Evolutionary conservation across 352 stramenopile species (phyloP), one percentile per base, ranked within the genome.

Genomic region (Plasmopara halstedii): DNA sequence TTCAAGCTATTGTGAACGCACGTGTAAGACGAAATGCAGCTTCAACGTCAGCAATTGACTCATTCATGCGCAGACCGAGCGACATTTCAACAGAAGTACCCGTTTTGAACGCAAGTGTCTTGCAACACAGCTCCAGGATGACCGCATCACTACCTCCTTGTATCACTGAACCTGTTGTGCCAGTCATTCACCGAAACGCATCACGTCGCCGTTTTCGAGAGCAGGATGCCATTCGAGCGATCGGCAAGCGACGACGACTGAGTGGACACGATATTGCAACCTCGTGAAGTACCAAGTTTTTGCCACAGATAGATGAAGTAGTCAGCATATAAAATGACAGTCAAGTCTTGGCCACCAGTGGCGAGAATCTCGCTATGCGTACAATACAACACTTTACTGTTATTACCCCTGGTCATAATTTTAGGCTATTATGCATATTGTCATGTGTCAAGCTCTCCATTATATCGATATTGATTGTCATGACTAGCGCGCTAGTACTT

Each of bases 1-100:
- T 94, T 31, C 79, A 77, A 46, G 82, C 82, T 3, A 71, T 94
- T 21, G 82, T 94, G 35, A 94, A 94, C 35, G 82, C 82, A 13
- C 73, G 79, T 15, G 82, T 94, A 51, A 70, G 82, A 13, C 58
- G 73, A 36, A 86, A 85, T 55, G 50, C 62, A 18, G 38, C 58
- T 1, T 43, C 47, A 7, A 53, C 42, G 20, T 46, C 50, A 11
- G 23, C 23, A 19, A 38, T 50, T 2, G 34, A 46, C 46, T 21
- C 13, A 7, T 17, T 42, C 8, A 31, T 52, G 46, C 51, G 42
- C 9, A 17, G 49, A 34, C 44, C 64, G 27, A 66, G 58, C 41
- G 53, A 75, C 34, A 36, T 83, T n/a, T 70, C 74, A 2, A 65
- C 56, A 6, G 69, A 68, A 35, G 52, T 65, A 21, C 73, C 81